These are phyloP conservation scores for Ustilago curta DNA, from an alignment of 1,284 basidiomycete genomes.

Conservation along the genomic window DNA sequence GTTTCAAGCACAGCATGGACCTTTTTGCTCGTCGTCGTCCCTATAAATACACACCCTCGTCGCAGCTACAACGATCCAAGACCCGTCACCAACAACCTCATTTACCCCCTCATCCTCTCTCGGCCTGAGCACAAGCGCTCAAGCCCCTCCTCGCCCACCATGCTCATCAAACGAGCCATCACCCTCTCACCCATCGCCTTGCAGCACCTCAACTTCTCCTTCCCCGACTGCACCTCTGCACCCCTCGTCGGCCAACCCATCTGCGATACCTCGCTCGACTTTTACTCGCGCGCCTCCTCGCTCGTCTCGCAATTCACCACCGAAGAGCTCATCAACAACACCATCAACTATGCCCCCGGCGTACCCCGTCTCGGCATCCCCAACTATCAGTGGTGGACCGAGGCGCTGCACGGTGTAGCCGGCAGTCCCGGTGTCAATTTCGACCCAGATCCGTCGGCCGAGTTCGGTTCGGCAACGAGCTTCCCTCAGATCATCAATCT, in stretches of 20 bases:
- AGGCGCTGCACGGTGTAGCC: conserved; percentile 29
- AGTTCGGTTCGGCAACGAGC: conserved; percentile 21
- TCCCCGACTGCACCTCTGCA: conserved; percentile 16
- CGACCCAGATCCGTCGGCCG: neutral
- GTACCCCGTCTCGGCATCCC: conserved; percentile 24
- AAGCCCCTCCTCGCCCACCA: neutral
- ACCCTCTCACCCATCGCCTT: conserved; percentile 27
- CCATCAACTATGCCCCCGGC: conserved; percentile 31
- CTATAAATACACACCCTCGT: too few species aligned
- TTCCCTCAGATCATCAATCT: conserved; percentile 38
- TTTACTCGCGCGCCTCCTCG: conserved; percentile 22
- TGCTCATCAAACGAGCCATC: conserved; percentile 24
- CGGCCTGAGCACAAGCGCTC: neutral
- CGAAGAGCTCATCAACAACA: conserved; percentile 34
- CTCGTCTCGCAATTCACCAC: conserved; percentile 25
- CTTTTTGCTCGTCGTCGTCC: too few species aligned
- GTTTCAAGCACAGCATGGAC: too few species aligned
- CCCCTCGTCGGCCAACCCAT: conserved; percentile 22
- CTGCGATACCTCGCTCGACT: conserved; percentile 24
- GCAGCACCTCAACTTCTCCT: conserved; percentile 28
- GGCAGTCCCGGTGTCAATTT: conserved; percentile 28
- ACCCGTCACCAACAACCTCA: neutral
- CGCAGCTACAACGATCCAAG: too few species aligned
- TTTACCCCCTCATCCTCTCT: neutral
- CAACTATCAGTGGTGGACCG: conserved; percentile 38